Evolutionary conservation across 164 flowering plant species (phyloP).

Genomic region (Stephania yunnanensis): DNA sequence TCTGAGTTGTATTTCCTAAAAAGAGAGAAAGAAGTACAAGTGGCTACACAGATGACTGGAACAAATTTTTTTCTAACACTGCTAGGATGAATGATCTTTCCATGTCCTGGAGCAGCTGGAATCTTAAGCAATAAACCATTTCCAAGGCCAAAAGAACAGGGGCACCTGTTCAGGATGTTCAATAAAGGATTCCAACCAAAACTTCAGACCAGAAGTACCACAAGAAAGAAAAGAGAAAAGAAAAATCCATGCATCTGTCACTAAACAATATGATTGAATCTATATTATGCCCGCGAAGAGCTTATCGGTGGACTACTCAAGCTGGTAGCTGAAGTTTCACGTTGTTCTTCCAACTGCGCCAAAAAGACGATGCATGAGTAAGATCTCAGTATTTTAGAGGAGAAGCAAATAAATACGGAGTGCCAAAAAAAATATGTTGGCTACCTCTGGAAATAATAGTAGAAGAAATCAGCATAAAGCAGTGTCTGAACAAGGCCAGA

Average conservation of each 20-base stretch:
- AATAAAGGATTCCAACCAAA: background rate
- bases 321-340: conserved; percentile 72
- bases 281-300: conserved; percentile 1
- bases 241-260: conserved; percentile 4
- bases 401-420: background rate
- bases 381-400: background rate
- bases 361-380: background rate
- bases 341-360: conserved; percentile 78
- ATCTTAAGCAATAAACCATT: conserved; percentile 2
- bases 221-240: background rate
- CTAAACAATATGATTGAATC: background rate
- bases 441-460: conserved; percentile 85
- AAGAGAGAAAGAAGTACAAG: background rate
- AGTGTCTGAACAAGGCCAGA: conserved; percentile 83
- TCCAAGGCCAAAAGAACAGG: background rate
- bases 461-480: conserved; percentile 93
- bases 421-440: background rate
- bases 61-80: background rate
- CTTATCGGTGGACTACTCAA: conserved; percentile 21
- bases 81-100: background rate
- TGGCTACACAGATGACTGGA: background rate
- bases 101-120: background rate
- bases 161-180: background rate
- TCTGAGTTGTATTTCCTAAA: background rate
- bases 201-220: no score